Base-by-base conservation (phyloP, 805 yeast species). In the Candida quercuum region DNA sequence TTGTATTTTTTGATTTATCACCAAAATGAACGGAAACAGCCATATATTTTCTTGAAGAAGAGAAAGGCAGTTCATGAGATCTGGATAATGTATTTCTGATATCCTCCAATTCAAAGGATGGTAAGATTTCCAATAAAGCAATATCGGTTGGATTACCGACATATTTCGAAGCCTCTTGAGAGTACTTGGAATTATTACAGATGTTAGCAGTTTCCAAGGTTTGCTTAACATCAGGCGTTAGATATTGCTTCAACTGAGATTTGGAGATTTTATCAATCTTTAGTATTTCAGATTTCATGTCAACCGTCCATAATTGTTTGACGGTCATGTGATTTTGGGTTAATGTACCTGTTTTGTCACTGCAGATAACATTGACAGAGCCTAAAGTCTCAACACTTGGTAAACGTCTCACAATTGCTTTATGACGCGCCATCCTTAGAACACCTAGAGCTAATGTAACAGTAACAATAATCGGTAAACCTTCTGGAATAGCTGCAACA, bases 401-500 rank as follows among this genome's bases (percentile, higher is more conserved):
- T 46, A 93, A 68, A 49, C 97, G 76, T 55, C 89, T 84, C 36
- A 93, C 96, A 56, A 93, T 93, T 3, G 98, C 99, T 52, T 83
- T 85, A 50, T 88, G 81, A 37, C 77, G 78, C 6, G 99, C 97
- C 99, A 93, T 93, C 64, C 98, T 74, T 48, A 93, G 69, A 31
- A 93, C 99, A 35, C 99, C 99, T 17, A 93, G 69, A 0, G 99
- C 99, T 45, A 93, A 69, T 0, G 99, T 93, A 9, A 93, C 99
- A 6, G 99, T 91, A 28, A 93, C 99, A 59, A 93, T 93, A 52
- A 93, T 93, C 1, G 99, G 99, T 48, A 93, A 73, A 38, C 99
- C 99, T 63, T 93, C 99, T 5, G 99, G 99, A 51, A 93, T 93
- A 4, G 99, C 99, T 35, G 99, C 99, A 15, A 93, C 99, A 3